Evolutionary conservation across 2,329 filamentous ascomycete species (phyloP).

Genomic region (Lachnellula cervina): DNA sequence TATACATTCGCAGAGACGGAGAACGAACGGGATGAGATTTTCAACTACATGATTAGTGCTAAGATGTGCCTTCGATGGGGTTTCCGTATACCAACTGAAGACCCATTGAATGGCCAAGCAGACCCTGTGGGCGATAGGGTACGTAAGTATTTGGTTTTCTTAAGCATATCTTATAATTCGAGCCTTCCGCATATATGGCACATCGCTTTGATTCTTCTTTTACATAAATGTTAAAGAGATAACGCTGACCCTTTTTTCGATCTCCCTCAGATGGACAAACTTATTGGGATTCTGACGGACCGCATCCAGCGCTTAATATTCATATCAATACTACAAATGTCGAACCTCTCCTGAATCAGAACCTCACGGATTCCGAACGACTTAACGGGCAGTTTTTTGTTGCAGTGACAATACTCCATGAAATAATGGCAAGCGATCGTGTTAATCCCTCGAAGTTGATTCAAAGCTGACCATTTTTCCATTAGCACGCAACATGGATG

Average conservation of each 20-base stretch:
- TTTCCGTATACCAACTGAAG: background rate
- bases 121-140: too few species aligned
- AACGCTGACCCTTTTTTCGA: too few species aligned
- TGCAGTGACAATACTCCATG: background rate
- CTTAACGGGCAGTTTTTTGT: background rate
- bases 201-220: too few species aligned
- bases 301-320: background rate
- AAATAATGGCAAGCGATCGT: background rate
- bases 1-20: background rate
- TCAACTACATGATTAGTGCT: background rate
- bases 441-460: background rate
- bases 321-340: background rate
- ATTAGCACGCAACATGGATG: slow-evolving; percentile 2
- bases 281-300: background rate
- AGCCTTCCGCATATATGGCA: too few species aligned
- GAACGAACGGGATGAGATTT: background rate
- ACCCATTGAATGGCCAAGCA: background rate
- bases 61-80: background rate
- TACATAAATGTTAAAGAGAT: too few species aligned
- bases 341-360: background rate
- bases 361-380: background rate
- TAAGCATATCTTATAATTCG: too few species aligned
- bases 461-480: background rate
- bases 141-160: too few species aligned
- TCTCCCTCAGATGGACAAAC: background rate